Base-by-base conservation (phyloP, 148 eudicot species). In the Camellia japonica region DNA sequence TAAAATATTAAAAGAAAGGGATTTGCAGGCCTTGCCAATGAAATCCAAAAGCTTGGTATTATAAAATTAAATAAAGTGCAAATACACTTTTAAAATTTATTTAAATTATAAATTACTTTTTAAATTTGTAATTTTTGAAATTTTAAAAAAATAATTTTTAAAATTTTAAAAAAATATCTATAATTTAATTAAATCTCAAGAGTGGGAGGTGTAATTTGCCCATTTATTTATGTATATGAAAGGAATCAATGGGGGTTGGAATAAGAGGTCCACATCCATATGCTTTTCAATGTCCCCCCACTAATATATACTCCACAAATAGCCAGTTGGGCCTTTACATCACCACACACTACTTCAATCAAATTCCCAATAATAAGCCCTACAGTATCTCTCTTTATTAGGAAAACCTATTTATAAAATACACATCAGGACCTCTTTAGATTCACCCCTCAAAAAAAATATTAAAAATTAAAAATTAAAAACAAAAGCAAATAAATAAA, bases 401-500 rank as follows among this genome's bases (percentile, higher is more conserved):
- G 19, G 8, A 49, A 14, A 73, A 12, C n/a, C 75, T 76, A 75
- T 23, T 18, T 74, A 54, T 59, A 72, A 30, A 71, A 69, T 69
- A 81, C 76, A 81, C 79, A 81, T 81, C 68, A 30, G 38, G 13
- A 14, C 63, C 13, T 55, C 74, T 56, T 63, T 7, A 69, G 77
- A 47, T 78, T 78, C 77, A 69, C 76, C 78, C 72, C 38, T 30
- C 47, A 42, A 20, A 11, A 64, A 64, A 77, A 41, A 72, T 12
- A 77, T 38, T 61, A 82, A 47, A 66, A 77, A 62, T 52, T 73
- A 74, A 65, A 56, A 8, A 52, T 64, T 9, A 74, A 19, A 13
- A 65, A 52, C 62, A 62, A 14, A 7, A 61, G 60, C 63, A 6
- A 61, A 49, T 11, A 71, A 19, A 68, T 44, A 43, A 1, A 66